phyloP scores from a whole-genome alignment of 441 rosid species.

The Euphorbia celastroides region DNA sequence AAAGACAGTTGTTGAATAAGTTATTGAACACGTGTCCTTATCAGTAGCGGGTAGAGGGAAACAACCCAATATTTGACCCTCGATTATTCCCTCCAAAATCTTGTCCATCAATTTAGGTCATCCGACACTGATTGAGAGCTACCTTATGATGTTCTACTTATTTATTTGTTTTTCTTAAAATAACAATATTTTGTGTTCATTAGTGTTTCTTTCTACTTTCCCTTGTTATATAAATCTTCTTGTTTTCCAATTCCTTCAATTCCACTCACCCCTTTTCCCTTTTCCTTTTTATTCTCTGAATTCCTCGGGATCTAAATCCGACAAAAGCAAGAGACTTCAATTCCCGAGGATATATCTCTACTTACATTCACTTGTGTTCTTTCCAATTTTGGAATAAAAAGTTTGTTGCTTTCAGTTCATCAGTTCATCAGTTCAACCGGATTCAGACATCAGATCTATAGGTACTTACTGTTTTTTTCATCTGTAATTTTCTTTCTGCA shows the following conservation, averaged over 20 bases:
- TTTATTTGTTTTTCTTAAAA: conserved; percentile 2
- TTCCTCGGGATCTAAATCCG: conserved; percentile 47
- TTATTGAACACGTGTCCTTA: conserved; percentile 24
- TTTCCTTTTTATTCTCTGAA: neutral
- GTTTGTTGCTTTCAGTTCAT: conserved; percentile 3
- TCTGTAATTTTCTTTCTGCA: conserved; percentile 22
- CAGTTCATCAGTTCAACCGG: conserved; percentile 7
- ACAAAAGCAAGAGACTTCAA: conserved; percentile 24
- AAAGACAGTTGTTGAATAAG: neutral
- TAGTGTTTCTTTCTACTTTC: conserved; percentile 27
- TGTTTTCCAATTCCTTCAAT: conserved; percentile 25
- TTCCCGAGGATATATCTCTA: conserved; percentile 30
- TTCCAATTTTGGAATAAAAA: conserved; percentile 3
- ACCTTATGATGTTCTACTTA: conserved; percentile 28
- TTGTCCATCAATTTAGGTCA: conserved; percentile 60
- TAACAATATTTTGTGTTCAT: conserved; percentile 13
- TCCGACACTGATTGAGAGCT: conserved; percentile 25
- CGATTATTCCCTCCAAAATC: conserved; percentile 35
- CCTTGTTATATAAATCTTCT: conserved; percentile 36
- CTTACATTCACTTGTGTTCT: conserved; percentile 1
- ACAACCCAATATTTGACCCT: conserved; percentile 28
- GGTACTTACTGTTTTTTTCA: conserved; percentile 10
- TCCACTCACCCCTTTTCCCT: conserved; percentile 29
- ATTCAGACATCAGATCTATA: conserved; percentile 33
- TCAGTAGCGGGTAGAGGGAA: conserved; percentile 52